Base-by-base conservation (phyloP, 345 rosid species). In the Aurinia saxatilis region DNA sequence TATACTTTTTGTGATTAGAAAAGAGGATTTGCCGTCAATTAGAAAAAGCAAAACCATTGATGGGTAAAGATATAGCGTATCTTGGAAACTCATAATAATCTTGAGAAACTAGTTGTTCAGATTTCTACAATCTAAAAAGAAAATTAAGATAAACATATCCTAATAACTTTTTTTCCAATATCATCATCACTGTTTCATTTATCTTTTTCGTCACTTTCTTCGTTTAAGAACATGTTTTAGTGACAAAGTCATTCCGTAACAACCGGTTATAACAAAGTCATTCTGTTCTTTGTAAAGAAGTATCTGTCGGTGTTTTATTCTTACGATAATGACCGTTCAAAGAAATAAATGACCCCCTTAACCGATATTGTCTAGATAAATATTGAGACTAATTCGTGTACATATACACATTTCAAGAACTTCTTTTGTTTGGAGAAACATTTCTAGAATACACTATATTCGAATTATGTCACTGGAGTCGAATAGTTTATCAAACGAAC, bases 61-160 rank as follows among this genome's bases (percentile, higher is more conserved):
- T 69, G 68, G 57, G 44, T 69, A 69, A 69, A 69, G 68, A 61
- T 49, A 14, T 69, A 53, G 73, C 73, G 63, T 53, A 69, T 61
- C 73, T 61, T 69, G 56, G 59, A 14, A 46, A 11, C 1, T 58
- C 65, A 49, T 49, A 37, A 19, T 39, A 37, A 66, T 67, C 57
- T 57, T 12, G 41, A 63, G 33, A 51, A 50, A 13, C 8, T 50
- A 29, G 34, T 34, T 51, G 7, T 50, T 5, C 34, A 51, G 12
- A 51, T 63, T 50, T 52, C 38, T 31, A 21, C 51, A 31, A 18
- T 64, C 50, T 14, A 18, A 11, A 11, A 0, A 25, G 15, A 6
- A 15, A 50, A 6, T 31, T 8, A 57, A 19, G 9, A 47, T 6
- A 36, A 34, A 34, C 11, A 27, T 29, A 50, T 29, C 48, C 18